Conservation (phyloP, 306 rosid species). For the Lotus japonicus region DNA sequence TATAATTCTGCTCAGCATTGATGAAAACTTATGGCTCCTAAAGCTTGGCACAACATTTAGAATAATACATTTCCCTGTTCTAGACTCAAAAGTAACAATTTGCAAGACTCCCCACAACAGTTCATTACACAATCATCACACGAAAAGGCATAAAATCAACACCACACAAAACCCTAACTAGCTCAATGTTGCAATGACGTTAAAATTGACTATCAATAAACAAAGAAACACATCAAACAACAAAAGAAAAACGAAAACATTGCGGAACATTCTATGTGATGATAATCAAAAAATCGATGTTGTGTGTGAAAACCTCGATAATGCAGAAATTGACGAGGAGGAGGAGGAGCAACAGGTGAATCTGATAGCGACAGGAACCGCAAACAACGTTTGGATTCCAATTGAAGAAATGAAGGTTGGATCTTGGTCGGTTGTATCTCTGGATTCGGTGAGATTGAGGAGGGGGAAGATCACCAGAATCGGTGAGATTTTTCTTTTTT, state of each 20-base stretch:
- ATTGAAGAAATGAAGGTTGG: background rate
- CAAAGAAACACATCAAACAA: background rate
- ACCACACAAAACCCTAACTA: background rate
- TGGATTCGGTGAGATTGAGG: constrained; percentile 17
- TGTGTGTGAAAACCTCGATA: no score
- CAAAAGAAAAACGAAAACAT: background rate
- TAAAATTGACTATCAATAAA: background rate
- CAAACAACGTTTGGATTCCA: background rate
- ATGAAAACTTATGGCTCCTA: background rate
- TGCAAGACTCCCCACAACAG: background rate
- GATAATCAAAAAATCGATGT: constrained; percentile 5
- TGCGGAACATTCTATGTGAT: background rate
- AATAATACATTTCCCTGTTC: background rate
- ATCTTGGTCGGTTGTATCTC: constrained; percentile 7
- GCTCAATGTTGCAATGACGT: background rate
- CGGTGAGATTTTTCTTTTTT: background rate
- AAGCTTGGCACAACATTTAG: background rate
- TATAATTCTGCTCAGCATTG: background rate
- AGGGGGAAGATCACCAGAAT: constrained; percentile 19
- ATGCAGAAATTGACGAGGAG: no score
- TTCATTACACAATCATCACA: background rate
- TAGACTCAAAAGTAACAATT: background rate
- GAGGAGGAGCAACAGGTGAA: constrained; percentile 21
- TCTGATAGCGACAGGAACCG: background rate
- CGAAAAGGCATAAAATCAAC: background rate